Evolutionary conservation across 495 filamentous ascomycete species (phyloP).

Genomic region (Aspergillus steynii): DNA sequence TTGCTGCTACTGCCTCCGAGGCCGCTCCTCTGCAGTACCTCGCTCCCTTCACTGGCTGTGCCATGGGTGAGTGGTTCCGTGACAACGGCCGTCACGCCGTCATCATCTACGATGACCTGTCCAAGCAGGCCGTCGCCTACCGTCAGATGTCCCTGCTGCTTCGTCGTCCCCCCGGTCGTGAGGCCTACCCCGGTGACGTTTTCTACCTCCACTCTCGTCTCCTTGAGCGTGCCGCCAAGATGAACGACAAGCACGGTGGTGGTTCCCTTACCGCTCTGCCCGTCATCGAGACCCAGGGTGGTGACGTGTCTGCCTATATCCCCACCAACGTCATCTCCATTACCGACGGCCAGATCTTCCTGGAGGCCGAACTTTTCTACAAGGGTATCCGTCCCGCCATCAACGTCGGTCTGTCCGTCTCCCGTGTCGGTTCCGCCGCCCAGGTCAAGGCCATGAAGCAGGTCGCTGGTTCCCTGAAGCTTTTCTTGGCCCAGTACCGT

Average conservation of each 20-base stretch:
- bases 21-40: conserved; percentile 93
- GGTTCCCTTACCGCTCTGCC: conserved; percentile 97
- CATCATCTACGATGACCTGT: conserved; percentile 94
- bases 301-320: conserved; percentile 99
- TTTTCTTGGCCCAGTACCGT: conserved; percentile 99
- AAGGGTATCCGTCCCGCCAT: conserved; percentile 99
- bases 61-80: conserved; percentile 85
- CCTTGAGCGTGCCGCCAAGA: conserved; percentile 98
- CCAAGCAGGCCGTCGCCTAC: conserved; percentile 99
- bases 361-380: conserved; percentile 99
- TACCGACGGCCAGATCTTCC: conserved; percentile 99
- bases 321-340: conserved; percentile 99
- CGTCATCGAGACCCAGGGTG: conserved; percentile 99
- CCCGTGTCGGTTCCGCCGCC: conserved; percentile 98
- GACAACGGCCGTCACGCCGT: conserved; percentile 92
- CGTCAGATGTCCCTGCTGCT: conserved; percentile 99
- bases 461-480: conserved; percentile 98
- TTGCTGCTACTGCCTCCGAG: conserved; percentile 97
- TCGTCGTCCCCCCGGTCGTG: conserved; percentile 98
- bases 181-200: conserved; percentile 99
- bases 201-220: conserved; percentile 99
- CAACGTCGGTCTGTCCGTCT: conserved; percentile 99
- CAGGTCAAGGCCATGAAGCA: conserved; percentile 99
- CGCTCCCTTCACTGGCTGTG: conserved; percentile 86
- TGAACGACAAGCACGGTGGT: conserved; percentile 93